A percentile compares a stretch with the other conserved stretches of the same genome.
Evolutionary conservation across 345 rosid genomes (phyloP).

Genomic region (Anastatica hierochuntica): DNA sequence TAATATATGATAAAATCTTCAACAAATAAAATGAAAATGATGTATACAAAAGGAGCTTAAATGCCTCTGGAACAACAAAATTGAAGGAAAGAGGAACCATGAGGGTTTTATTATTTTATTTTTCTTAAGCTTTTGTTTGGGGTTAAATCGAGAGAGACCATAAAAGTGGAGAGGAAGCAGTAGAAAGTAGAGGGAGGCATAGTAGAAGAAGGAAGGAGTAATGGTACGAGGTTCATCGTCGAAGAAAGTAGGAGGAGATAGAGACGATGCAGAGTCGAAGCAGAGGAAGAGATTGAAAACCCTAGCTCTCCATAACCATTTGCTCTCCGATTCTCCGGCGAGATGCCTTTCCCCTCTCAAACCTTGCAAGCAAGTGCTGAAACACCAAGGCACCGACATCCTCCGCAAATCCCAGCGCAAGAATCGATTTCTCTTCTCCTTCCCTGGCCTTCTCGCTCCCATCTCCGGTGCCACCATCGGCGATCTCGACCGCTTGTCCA

Average conservation of each 20-base stretch:
- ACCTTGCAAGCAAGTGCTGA: constrained; percentile 47
- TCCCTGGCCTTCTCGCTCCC: constrained; percentile 33
- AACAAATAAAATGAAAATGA: too few relatives aligned
- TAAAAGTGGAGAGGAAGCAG: background rate
- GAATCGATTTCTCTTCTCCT: constrained; percentile 72
- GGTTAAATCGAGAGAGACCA: background rate
- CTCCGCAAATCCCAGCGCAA: constrained; percentile 67
- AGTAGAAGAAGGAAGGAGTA: too few relatives aligned
- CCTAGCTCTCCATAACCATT: constrained; percentile 36
- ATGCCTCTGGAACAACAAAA: too few relatives aligned
- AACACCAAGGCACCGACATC: constrained; percentile 72
- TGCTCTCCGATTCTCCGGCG: constrained; percentile 46
- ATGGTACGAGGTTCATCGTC: constrained; percentile 31
- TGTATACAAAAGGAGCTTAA: too few relatives aligned
- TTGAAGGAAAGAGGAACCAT: too few relatives aligned
- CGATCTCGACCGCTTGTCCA: constrained; percentile 57
- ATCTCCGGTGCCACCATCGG: constrained; percentile 68
- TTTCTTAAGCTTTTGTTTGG: too few relatives aligned
- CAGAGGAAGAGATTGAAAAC: constrained; percentile 38
- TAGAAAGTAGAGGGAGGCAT: background rate
- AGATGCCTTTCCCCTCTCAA: constrained; percentile 26
- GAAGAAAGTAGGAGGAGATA: constrained; percentile 24
- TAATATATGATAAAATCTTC: too few relatives aligned
- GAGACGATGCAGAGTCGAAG: constrained; percentile 22
- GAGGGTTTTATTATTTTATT: too few relatives aligned